These are phyloP conservation scores for Dalbergia cultrata DNA, from an alignment of 306 rosid genomes.

Conservation along the genomic window DNA sequence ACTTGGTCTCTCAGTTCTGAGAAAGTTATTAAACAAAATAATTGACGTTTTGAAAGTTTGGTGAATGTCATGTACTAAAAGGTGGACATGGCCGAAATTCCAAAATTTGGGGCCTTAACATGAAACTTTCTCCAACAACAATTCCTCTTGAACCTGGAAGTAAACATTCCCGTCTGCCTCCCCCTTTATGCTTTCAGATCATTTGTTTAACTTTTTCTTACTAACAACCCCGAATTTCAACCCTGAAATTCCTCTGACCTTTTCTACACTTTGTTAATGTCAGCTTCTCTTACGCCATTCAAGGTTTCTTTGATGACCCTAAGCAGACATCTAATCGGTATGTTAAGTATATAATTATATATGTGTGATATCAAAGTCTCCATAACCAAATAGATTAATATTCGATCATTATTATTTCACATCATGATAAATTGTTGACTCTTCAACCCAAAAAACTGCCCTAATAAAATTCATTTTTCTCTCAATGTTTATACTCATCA, in stretches of 20 bases:
- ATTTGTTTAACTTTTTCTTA: conserved; percentile 7
- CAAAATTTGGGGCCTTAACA: neutral
- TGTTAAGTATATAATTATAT: no score
- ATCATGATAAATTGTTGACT: no score
- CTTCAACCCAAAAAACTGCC: no score
- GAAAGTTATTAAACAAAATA: conserved; percentile 27
- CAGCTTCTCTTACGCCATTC: conserved; percentile 5
- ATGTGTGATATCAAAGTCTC: no score
- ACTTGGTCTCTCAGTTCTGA: neutral
- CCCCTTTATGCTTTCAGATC: conserved; percentile 40
- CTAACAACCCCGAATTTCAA: neutral
- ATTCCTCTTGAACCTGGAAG: conserved; percentile 30
- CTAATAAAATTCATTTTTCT: neutral
- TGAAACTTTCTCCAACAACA: conserved; percentile 24
- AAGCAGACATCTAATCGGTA: neutral
- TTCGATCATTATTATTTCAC: no score
- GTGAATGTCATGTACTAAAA: conserved; percentile 9
- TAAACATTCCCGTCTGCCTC: conserved; percentile 48
- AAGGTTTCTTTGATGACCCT: neutral
- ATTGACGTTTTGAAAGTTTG: conserved; percentile 35
- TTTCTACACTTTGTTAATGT: neutral
- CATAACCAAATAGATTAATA: no score
- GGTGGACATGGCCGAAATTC: conserved; percentile 23
- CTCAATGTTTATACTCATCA: no score
- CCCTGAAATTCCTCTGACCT: neutral